Evolutionary conservation across 441 rosid species (phyloP), one percentile per base, ranked within the genome.

Genomic region (Aleurites moluccanus): DNA sequence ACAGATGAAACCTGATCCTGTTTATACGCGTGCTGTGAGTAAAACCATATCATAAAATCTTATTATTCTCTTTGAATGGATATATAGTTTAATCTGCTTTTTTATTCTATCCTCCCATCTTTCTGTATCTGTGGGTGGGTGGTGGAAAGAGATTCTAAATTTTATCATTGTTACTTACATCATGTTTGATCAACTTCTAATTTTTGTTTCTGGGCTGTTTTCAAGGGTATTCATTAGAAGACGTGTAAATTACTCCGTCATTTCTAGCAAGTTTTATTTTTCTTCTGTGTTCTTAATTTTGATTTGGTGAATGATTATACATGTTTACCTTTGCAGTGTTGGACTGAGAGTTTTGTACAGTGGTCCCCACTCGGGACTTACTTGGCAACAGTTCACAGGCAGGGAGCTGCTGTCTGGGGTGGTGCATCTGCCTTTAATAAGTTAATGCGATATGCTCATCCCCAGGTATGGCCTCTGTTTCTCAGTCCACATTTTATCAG

Each of bases 291-390:
- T 50, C 23, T 2, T 35, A 60, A 38, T 38, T 44, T 35, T 45
- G 21, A 1, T 61, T 7, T 47, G n/a, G 5, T 65, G 20, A 69
- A 49, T 76, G 18, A 67, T 23, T 16, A 1, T 33, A 23, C 63
- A 2, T 79, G 47, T 16, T 73, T 75, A 18, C 38, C 30, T 78
- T 59, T 63, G 62, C 90, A 93, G 99, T 90, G 84, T 73, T 95
- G 98, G 98, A 95, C 99, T 0, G 98, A 95, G 74, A 88, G 96
- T 75, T 95, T 80, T 82, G 99, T 95, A 74, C 97, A 92, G 84
- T 91, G 98, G 99, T 95, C 99, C 55, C 92, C 99, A 27, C 84
- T 91, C 21, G 99, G 99, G 67, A 92, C 98, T 33, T 95, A 95
- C 83, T 80, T 93, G 75, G 99, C 96, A 35, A 95, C 99, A 68